These are phyloP conservation scores for Licmophora abbreviata DNA, from an alignment of 108 stramenopile species.

Conservation along the genomic window DNA sequence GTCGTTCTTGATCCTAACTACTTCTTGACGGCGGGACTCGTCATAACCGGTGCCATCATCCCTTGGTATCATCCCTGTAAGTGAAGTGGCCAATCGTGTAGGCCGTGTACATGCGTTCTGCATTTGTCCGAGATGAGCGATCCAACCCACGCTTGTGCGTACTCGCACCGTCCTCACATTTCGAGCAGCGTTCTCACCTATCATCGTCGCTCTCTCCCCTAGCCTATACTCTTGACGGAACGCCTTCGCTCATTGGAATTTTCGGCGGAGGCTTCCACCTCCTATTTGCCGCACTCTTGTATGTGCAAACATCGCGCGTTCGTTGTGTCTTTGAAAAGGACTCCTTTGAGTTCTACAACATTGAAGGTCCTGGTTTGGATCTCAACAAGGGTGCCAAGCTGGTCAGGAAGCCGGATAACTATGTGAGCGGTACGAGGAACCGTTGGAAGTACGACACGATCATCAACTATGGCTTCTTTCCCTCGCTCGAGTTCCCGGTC, in stretches of 20 bases:
- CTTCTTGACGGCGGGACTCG: constrained; percentile 21
- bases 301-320: constrained; percentile 51
- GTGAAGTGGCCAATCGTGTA: too few relatives aligned
- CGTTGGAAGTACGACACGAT: constrained; percentile 69
- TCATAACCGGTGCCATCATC: constrained; percentile 27
- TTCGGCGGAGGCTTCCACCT: constrained; percentile 40
- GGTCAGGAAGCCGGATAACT: constrained; percentile 46
- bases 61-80: constrained; percentile 48
- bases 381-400: constrained; percentile 31
- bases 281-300: constrained; percentile 47
- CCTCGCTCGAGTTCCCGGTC: constrained; percentile 50
- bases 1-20: constrained; percentile 30
- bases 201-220: neutral
- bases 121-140: neutral
- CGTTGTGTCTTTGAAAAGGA: constrained; percentile 66
- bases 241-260: constrained; percentile 32
- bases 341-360: constrained; percentile 37
- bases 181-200: neutral
- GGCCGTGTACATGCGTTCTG: too few relatives aligned
- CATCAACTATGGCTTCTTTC: constrained; percentile 77
- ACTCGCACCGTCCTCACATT: neutral
- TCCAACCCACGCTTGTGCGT: neutral
- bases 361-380: constrained; percentile 31
- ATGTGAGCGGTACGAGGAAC: constrained; percentile 59
- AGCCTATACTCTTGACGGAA: constrained; percentile 27